Percentiles rank a stretch among this genome's conserved stretches.
Evolutionary conservation across 2,329 filamentous ascomycete species (phyloP).

Genomic region (Tolypocladium ovalisporum): DNA sequence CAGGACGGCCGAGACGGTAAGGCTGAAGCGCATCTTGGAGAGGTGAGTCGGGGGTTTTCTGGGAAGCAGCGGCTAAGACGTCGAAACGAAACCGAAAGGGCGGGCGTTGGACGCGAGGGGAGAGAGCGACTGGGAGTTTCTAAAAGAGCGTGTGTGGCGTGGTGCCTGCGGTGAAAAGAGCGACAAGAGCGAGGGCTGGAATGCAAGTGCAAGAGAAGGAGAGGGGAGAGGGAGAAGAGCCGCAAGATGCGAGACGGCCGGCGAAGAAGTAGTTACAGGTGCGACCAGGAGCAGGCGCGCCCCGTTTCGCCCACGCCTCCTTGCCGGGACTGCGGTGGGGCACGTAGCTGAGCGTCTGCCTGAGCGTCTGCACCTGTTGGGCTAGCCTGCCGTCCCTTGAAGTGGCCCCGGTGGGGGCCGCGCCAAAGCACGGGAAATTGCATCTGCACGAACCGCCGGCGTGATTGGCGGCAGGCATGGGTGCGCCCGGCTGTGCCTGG

Average conservation of each 20-base stretch:
- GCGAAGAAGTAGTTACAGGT: slow-evolving; percentile 2
- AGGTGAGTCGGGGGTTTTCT: background rate
- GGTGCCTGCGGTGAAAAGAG: background rate
- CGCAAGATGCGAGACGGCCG: background rate
- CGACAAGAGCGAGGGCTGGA: background rate
- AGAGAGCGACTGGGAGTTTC: background rate
- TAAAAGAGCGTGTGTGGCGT: background rate
- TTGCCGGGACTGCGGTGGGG: background rate
- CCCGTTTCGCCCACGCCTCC: background rate
- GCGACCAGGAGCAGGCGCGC: background rate
- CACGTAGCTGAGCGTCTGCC: background rate
- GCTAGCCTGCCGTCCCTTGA: background rate
- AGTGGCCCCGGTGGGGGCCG: background rate
- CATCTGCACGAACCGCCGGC: background rate
- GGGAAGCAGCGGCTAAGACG: background rate
- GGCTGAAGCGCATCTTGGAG: slow-evolving; percentile 44
- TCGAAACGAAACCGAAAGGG: background rate
- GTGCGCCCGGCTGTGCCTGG: background rate
- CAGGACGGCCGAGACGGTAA: slow-evolving; percentile 36
- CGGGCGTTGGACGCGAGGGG: background rate
- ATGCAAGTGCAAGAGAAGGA: background rate
- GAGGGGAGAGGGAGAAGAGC: background rate
- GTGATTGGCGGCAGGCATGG: slow-evolving; percentile 6
- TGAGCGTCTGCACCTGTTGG: too few species aligned
- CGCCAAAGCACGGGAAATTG: slow-evolving; percentile 8